A percentile compares a stretch with the other conserved stretches of the same genome.
phyloP scores from a whole-genome alignment of 129 eudicot species.

The Artemisia annua region DNA sequence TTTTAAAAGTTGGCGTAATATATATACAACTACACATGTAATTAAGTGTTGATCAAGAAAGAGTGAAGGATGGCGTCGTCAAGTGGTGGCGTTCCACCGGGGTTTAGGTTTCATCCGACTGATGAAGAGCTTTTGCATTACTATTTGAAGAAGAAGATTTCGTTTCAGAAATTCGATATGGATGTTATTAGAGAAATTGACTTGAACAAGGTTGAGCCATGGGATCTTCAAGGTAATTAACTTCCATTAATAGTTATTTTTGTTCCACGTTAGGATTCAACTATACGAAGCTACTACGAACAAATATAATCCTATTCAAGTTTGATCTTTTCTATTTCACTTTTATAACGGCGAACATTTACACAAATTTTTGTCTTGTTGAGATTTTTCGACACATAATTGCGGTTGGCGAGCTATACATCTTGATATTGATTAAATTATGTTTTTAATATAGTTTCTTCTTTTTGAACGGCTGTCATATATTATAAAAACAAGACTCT shows the following conservation, averaged over 20 bases:
- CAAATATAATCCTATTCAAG: no score
- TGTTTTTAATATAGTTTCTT: no score
- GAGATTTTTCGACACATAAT: no score
- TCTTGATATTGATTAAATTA: no score
- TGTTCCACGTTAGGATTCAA: neutral
- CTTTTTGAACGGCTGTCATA: no score
- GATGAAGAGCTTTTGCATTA: constrained; percentile 93
- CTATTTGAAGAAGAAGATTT: constrained; percentile 86
- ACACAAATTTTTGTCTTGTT: no score
- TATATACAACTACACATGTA: neutral
- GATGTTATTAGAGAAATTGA: constrained; percentile 88
- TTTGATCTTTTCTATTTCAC: no score
- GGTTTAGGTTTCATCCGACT: constrained; percentile 93
- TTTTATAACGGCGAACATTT: no score
- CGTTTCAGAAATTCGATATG: constrained; percentile 89
- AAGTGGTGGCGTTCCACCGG: constrained; percentile 93
- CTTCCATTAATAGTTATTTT: neutral
- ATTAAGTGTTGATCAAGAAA: neutral
- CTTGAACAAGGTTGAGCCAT: constrained; percentile 91
- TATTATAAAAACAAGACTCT: no score
- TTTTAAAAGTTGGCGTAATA: neutral
- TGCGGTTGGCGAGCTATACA: no score
- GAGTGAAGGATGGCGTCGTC: constrained; percentile 47
- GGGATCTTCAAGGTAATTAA: constrained; percentile 82
- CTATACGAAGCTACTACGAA: no score